These are phyloP conservation scores for Scheffersomyces illinoinensis DNA, from an alignment of 1,139 yeast species.

Conservation along the genomic window DNA sequence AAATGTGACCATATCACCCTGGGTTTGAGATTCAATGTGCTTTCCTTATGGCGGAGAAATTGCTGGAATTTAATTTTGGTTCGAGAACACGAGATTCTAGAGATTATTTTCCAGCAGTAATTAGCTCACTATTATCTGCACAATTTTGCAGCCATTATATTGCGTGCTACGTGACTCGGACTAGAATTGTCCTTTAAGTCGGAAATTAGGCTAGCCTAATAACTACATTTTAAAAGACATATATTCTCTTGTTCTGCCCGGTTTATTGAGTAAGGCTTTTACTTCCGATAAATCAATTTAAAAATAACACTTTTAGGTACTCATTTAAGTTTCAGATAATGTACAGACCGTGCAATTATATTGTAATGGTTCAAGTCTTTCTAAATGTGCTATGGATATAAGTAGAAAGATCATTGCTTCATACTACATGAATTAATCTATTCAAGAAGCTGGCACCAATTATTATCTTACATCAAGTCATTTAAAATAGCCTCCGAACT, in stretches of 20 bases:
- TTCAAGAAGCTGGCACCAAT: not conserved
- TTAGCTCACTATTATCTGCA: not conserved
- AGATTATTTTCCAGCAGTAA: too few relatives aligned
- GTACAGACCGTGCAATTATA: too few relatives aligned
- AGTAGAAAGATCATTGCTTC: not conserved
- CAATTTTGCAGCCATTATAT: not conserved
- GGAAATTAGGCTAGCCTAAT: not conserved
- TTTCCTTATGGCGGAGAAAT: too few relatives aligned
- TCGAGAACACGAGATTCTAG: too few relatives aligned
- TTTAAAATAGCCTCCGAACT: not conserved
- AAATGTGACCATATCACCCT: not conserved
- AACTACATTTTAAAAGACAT: not conserved
- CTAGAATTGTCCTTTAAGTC: not conserved
- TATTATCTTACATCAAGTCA: not conserved
- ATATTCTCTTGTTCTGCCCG: too few relatives aligned
- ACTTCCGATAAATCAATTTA: too few relatives aligned
- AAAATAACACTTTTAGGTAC: too few relatives aligned
- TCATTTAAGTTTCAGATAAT: too few relatives aligned
- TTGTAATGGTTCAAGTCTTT: too few relatives aligned
- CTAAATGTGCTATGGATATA: not conserved
- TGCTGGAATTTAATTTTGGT: too few relatives aligned
- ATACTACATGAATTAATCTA: not conserved
- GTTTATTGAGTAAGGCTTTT: too few relatives aligned
- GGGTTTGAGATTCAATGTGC: too few relatives aligned
- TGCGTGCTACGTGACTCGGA: not conserved